Evolutionary conservation across 345 rosid genomes (phyloP), one percentile per base, ranked within the genome.

Genomic region (Salix brachista): DNA sequence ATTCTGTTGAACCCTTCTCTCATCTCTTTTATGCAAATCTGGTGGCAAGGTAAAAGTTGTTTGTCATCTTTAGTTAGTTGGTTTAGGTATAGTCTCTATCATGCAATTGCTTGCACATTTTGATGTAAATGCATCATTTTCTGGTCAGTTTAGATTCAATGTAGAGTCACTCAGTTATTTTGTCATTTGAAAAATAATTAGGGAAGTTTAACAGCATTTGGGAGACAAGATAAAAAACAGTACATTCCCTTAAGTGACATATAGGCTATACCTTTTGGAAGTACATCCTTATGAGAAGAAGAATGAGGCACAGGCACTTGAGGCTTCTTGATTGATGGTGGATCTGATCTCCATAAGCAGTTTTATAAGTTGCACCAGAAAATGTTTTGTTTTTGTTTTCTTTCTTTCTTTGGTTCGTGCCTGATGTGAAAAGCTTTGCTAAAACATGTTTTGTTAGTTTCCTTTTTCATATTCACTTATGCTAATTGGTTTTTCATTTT

Each of bases 401-500:
- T 66, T 65, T 23, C 12, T 32, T 48, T 9, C 62, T 36, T 66
- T 66, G 23, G n/a, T 66, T 66, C 2, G 2, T 66, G 37, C 23
- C 26, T 66, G n/a, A 21, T 28, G 13, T 9, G 71, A 48, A 23
- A 61, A 61, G 44, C 26, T 61, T 25, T 58, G 18, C 62, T n/a
- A 44, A 46, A 17, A 58, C 16, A 32, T 41, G 5, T 46, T 26
- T 8, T 32, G 42, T 9, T 39, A 16, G 18, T 67, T 50, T 21
- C 65, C 23, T 68, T 19, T 23, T 70, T 65, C 54, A 6, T 26
- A 21, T 73, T 82, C 62, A 52, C 70, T 72, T 41, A 30, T 68
- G 69, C 68, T 72, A 61, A n/a, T 69, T 65, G 26, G 28, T 30
- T 61, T 19, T 4, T 36, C 30, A 28, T 72, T 69, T 73, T 76